Evolutionary conservation across 768 basidiomycete species (phyloP).

Genomic region (Suillus placidus): DNA sequence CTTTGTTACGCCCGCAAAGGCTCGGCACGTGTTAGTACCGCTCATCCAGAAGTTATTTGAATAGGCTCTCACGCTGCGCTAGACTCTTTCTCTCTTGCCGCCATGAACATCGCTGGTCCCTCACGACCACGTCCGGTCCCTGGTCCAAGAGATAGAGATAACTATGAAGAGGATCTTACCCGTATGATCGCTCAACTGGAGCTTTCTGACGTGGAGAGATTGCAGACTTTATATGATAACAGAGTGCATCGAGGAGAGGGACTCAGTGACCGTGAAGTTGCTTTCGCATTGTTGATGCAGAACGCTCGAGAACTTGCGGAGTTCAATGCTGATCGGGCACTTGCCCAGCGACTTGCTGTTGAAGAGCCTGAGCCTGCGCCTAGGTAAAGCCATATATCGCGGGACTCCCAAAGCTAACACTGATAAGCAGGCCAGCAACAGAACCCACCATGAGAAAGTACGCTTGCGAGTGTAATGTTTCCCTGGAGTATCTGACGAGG

Average conservation of each 20-base stretch:
- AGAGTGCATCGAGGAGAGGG: conserved; percentile 11
- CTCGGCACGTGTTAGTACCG: neutral
- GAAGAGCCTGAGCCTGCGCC: conserved; percentile 8
- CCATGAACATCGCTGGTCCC: conserved; percentile 32
- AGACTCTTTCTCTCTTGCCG: neutral
- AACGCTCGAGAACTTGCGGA: conserved; percentile 23
- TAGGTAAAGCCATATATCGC: neutral
- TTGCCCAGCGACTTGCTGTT: conserved; percentile 24
- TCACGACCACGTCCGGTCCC: conserved; percentile 16
- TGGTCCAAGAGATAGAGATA: conserved; percentile 22
- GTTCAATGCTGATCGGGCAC: conserved; percentile 22
- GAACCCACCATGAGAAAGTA: neutral
- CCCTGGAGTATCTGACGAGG: neutral
- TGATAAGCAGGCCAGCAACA: neutral
- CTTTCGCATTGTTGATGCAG: conserved; percentile 27
- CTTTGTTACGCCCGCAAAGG: neutral
- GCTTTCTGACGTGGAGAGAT: conserved; percentile 23
- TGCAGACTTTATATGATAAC: conserved; percentile 14
- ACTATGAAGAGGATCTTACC: conserved; percentile 30
- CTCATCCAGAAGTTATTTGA: neutral
- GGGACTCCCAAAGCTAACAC: neutral
- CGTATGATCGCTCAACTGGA: conserved; percentile 24
- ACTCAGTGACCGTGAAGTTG: conserved; percentile 28
- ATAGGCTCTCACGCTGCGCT: neutral
- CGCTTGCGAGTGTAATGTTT: neutral